These are phyloP conservation scores for Hymenoscyphus salicellus DNA, from an alignment of 2,329 filamentous ascomycete species.

Conservation along the genomic window DNA sequence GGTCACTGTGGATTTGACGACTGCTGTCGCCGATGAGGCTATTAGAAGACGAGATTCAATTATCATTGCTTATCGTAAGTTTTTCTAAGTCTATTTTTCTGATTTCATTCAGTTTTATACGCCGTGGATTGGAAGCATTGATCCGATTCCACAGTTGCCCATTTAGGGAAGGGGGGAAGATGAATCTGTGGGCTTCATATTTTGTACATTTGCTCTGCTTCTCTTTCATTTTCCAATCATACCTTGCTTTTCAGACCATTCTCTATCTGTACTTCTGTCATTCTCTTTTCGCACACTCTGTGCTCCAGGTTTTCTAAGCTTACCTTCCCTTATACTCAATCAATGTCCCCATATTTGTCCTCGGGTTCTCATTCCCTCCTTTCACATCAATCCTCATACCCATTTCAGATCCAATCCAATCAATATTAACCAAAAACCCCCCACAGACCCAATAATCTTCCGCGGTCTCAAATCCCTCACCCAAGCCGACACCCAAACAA, in stretches of 20 bases:
- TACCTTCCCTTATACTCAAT: background rate
- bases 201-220: background rate
- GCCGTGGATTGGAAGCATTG: background rate
- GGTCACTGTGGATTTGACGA: slow-evolving; percentile 87
- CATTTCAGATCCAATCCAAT: background rate
- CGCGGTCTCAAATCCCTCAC: slow-evolving; percentile 86
- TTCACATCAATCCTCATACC: background rate
- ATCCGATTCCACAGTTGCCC: background rate
- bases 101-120: background rate
- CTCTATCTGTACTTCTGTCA: background rate
- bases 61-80: slow-evolving; percentile 80
- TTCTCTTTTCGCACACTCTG: too few relatives aligned
- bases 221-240: background rate
- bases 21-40: slow-evolving; percentile 84
- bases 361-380: background rate
- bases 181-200: background rate
- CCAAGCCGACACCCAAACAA: slow-evolving; percentile 79
- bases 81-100: background rate
- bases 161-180: background rate
- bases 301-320: background rate
- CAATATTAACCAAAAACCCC: slow-evolving; percentile 9
- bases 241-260: background rate
- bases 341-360: background rate
- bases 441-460: slow-evolving; percentile 90
- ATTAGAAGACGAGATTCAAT: slow-evolving; percentile 72